Conservation (phyloP, 768 basidiomycete genomes). For the Daedaleopsis nitida region DNA sequence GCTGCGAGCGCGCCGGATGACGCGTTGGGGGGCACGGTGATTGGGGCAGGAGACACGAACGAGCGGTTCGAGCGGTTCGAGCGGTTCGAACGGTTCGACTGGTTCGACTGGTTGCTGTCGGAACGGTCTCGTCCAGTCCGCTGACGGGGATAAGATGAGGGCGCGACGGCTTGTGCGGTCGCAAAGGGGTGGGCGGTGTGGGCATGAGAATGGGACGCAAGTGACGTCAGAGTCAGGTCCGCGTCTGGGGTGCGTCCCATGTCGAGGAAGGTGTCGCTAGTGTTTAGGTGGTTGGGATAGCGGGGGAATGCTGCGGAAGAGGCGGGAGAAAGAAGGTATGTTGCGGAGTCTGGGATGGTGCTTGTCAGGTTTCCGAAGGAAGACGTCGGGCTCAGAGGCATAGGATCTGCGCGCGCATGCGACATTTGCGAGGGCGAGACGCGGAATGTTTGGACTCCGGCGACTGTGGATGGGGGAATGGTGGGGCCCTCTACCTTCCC, state of each 20-base stretch:
- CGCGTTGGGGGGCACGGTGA: not conserved
- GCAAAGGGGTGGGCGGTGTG: conserved; percentile 20
- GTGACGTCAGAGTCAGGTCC: not conserved
- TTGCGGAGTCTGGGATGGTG: conserved; percentile 12
- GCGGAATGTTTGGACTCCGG: conserved; percentile 8
- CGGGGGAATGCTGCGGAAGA: not conserved
- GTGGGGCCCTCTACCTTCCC: not conserved
- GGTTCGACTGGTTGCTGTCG: not conserved
- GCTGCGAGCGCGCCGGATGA: not conserved
- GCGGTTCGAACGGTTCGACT: not conserved
- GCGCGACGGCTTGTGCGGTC: conserved; percentile 6
- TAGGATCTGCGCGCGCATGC: conserved; percentile 1
- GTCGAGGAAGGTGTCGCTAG: conserved; percentile 10
- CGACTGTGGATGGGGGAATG: not conserved
- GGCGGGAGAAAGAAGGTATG: conserved; percentile 6
- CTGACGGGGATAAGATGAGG: not conserved
- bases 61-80: not conserved
- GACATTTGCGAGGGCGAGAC: conserved; percentile 2
- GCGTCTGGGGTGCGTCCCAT: conserved; percentile 2
- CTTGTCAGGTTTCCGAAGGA: conserved; percentile 12
- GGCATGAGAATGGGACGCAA: not conserved
- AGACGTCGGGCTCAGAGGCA: conserved; percentile 14
- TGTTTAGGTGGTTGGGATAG: not conserved
- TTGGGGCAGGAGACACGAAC: not conserved
- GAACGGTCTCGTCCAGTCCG: not conserved